These are phyloP conservation scores for Puya raimondii DNA, from an alignment of 176 grass and related monocot species.

Conservation along the genomic window DNA sequence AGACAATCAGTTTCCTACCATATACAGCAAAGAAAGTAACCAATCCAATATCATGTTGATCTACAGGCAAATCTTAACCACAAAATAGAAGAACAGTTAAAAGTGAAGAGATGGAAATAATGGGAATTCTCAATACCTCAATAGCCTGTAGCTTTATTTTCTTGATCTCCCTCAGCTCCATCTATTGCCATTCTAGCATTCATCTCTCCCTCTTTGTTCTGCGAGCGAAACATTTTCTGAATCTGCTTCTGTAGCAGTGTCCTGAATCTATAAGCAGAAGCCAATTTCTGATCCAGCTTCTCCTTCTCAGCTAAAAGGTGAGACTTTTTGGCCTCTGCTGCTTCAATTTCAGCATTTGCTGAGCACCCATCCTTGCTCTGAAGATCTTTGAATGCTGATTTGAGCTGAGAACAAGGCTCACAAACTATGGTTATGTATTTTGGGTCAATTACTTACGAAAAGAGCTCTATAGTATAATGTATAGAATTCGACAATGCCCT, in stretches of 20 bases:
- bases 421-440: neutral
- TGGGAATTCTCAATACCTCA: neutral
- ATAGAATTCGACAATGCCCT: too few relatives aligned
- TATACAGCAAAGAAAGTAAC: too few relatives aligned
- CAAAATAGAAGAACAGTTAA: neutral
- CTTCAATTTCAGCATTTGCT: constrained; percentile 33
- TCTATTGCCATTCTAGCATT: too few relatives aligned
- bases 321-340: constrained; percentile 53
- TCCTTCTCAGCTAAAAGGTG: constrained; percentile 56
- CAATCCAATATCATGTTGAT: too few relatives aligned
- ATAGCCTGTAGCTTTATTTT: neutral
- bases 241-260: constrained; percentile 62
- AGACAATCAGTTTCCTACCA: too few relatives aligned
- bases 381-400: constrained; percentile 45
- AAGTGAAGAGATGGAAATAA: neutral
- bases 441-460: neutral
- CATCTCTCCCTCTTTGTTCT: constrained; percentile 1
- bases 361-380: constrained; percentile 33
- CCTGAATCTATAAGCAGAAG: constrained; percentile 40
- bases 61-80: neutral
- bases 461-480: too few relatives aligned
- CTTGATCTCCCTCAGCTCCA: neutral
- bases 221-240: constrained; percentile 44
- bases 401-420: constrained; percentile 20
- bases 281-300: constrained; percentile 50